Base-by-base conservation (phyloP, 2,329 filamentous ascomycete genomes). In the Aspergillus arachidicola region DNA sequence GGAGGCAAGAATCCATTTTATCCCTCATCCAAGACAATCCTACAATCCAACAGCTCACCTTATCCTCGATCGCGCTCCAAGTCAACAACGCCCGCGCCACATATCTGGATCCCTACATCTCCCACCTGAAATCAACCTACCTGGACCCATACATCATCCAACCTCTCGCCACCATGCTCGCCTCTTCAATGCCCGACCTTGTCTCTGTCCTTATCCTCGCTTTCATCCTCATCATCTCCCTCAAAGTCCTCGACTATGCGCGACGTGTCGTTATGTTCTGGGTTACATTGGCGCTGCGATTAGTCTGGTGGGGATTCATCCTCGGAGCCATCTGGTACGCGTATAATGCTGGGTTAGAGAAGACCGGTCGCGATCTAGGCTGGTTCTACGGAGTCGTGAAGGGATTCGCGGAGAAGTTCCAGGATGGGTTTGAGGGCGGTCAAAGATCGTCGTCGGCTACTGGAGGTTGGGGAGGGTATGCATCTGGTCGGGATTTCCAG, bases 251-350 rank as follows among this genome's bases (percentile, higher is more conserved):
- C 67, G 85, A 89, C 74, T 90, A 91, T 80, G 81, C 93, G 21
- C 87, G 89, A 65, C 86, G 92, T 64, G 80, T 92, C 23, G 83
- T 96, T 62, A 81, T 93, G 73, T 96, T 89, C 81, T 93, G 92
- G 87, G 86, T 93, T 58, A 82, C 85, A n/a, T 73, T 96, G 60
- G 83, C 84, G 12, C 76, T 92, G 66, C 80, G 85, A 28, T 68
- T 93, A 48, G 75, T 86, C 1, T 87, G 93, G 66, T 95, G 88
- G 87, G 85, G 84, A 1, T 75, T 80, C 2, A 68, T 94, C 2
- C 79, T 84, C 5, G 81, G 83, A 0, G 48, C 88, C 0, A 82
- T 82, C 0, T 80, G 88, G 21, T 83, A 84, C 64, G 81, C 90
- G 4, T 90, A 85, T 65, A 68, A 62, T 23, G 71, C 74, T 12